Evolutionary conservation across 2,329 filamentous ascomycete genomes (phyloP).

Genomic region (Camptophora hylomeconis): DNA sequence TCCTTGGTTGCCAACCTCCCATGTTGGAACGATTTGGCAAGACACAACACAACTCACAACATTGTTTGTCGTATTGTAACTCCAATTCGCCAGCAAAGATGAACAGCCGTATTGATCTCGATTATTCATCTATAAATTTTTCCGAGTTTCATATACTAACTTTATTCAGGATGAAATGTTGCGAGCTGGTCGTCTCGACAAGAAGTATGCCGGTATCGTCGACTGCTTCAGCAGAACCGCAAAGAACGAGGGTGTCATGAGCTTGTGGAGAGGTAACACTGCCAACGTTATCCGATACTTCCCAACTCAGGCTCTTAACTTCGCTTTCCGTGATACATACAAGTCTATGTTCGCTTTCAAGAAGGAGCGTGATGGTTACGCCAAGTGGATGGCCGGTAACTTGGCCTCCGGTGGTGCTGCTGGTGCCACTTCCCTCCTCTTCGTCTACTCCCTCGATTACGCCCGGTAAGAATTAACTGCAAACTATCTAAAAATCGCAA

Average conservation of each 20-base stretch:
- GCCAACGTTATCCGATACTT: slow-evolving; percentile 99
- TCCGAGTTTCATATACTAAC: too few relatives aligned
- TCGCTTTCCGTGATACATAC: slow-evolving; percentile 99
- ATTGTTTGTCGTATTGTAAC: too few relatives aligned
- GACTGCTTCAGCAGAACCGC: slow-evolving; percentile 95
- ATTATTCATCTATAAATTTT: too few relatives aligned
- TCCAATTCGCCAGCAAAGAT: too few relatives aligned
- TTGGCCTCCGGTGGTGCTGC: slow-evolving; percentile 98
- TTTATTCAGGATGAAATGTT: slow-evolving; percentile 96
- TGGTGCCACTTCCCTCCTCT: slow-evolving; percentile 98
- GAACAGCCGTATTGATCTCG: too few relatives aligned
- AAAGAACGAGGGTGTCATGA: slow-evolving; percentile 81
- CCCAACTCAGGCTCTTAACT: slow-evolving; percentile 99
- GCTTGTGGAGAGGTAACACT: slow-evolving; percentile 99
- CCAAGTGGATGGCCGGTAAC: slow-evolving; percentile 99
- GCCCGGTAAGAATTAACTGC: slow-evolving; percentile 41
- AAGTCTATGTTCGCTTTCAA: slow-evolving; percentile 99
- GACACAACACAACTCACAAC: too few relatives aligned
- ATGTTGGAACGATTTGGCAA: too few relatives aligned
- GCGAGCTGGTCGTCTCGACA: slow-evolving; percentile 94
- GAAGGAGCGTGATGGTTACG: slow-evolving; percentile 98
- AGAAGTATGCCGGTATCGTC: slow-evolving; percentile 82
- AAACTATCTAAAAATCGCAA: background rate
- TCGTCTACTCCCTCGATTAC: slow-evolving; percentile 99
- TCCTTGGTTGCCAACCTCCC: too few relatives aligned